Conservation (phyloP, 495 filamentous ascomycete genomes). For the Hypoxylon cercidicola region DNA sequence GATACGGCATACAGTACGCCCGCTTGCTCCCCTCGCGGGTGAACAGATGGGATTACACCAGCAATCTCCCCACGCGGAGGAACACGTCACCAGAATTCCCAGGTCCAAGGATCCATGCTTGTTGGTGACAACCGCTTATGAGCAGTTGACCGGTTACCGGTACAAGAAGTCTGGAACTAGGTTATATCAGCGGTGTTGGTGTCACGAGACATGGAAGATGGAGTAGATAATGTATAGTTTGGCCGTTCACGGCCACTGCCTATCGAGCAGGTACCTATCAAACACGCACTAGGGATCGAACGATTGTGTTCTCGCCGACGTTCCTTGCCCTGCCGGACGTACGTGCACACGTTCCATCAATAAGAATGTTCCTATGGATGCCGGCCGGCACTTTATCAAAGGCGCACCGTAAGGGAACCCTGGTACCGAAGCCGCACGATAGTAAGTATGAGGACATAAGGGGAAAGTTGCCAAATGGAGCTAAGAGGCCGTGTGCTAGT, state of each 20-base stretch:
- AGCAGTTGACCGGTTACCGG: constrained; percentile 4
- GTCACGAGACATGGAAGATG: constrained; percentile 21
- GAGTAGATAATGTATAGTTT: constrained; percentile 3
- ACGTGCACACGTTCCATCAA: constrained; percentile 17
- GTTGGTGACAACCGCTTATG: constrained; percentile 13
- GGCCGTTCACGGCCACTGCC: background rate
- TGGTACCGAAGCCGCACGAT: constrained; percentile 37
- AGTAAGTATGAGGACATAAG: constrained; percentile 24
- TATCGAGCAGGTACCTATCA: constrained; percentile 1
- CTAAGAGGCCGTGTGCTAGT: constrained; percentile 39
- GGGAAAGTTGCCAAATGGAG: constrained; percentile 40
- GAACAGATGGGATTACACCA: constrained; percentile 10
- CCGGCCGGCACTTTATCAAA: constrained; percentile 8
- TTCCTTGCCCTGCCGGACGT: constrained; percentile 1
- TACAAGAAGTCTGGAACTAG: constrained; percentile 3
- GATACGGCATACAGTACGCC: background rate
- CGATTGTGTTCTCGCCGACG: constrained; percentile 4
- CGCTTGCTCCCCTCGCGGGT: constrained; percentile 1
- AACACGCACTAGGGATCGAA: constrained; percentile 15
- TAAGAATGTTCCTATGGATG: constrained; percentile 10
- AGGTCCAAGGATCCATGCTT: constrained; percentile 20
- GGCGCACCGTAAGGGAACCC: constrained; percentile 12
- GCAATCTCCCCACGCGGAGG: constrained; percentile 21
- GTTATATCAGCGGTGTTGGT: constrained; percentile 4
- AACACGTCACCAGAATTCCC: constrained; percentile 34